Evolutionary conservation across 192 early-diverging fungal genomes (phyloP).

Genomic region (Mortierella alpina): DNA sequence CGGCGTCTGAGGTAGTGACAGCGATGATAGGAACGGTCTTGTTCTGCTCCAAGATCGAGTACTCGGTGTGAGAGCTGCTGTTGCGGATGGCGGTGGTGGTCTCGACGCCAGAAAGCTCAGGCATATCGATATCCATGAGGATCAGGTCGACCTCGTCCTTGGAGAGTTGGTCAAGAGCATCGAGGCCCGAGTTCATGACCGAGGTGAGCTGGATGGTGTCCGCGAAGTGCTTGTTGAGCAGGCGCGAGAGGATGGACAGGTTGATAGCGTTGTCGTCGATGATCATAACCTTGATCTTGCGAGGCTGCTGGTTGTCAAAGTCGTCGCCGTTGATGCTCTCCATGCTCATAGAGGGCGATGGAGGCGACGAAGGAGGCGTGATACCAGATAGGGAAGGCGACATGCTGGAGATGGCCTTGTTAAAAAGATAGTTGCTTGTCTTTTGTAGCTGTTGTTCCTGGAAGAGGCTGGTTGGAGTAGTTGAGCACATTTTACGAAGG

Average conservation of each 20-base stretch:
- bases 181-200: slow-evolving; percentile 60
- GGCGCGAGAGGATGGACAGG: slow-evolving; percentile 66
- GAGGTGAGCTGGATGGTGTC: slow-evolving; percentile 56
- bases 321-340: slow-evolving; percentile 45
- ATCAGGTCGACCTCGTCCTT: slow-evolving; percentile 65
- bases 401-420: slow-evolving; percentile 33
- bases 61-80: slow-evolving; percentile 25
- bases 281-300: slow-evolving; percentile 63
- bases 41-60: slow-evolving; percentile 62
- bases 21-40: slow-evolving; percentile 70
- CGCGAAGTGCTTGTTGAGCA: slow-evolving; percentile 65
- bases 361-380: slow-evolving; percentile 43
- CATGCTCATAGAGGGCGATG: slow-evolving; percentile 46
- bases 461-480: slow-evolving; percentile 20
- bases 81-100: slow-evolving; percentile 68
- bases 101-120: slow-evolving; percentile 69
- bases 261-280: slow-evolving; percentile 80
- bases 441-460: slow-evolving; percentile 33
- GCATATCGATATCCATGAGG: slow-evolving; percentile 80
- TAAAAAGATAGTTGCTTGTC: slow-evolving; percentile 14
- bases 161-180: slow-evolving; percentile 60
- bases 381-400: slow-evolving; percentile 18
- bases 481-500: slow-evolving; percentile 46
- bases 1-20: slow-evolving; percentile 69
- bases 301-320: slow-evolving; percentile 33